A percentile compares a stretch with the other conserved stretches of the same genome.
phyloP scores from a whole-genome alignment of 2,329 filamentous ascomycete species.

The Pseudogymnoascus sp. region DNA sequence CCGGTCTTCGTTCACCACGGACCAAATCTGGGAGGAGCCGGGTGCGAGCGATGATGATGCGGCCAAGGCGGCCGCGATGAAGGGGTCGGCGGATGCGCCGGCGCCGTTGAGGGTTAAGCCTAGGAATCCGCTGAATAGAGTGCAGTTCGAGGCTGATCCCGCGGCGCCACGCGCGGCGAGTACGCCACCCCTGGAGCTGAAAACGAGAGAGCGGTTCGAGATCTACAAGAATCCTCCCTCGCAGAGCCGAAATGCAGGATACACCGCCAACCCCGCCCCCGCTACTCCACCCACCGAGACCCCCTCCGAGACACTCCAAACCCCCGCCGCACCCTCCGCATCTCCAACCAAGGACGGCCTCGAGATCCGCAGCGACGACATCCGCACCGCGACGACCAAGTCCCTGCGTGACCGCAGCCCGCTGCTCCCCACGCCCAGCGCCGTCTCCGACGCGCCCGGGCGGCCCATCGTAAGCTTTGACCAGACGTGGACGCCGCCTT shows the following conservation, averaged over 20 bases:
- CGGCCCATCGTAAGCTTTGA: slow-evolving; percentile 97
- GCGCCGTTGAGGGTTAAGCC: slow-evolving; percentile 48
- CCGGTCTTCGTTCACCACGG: slow-evolving; percentile 56
- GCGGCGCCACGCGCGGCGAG: slow-evolving; percentile 18
- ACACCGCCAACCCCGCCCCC: slow-evolving; percentile 54
- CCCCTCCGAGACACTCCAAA: slow-evolving; percentile 25
- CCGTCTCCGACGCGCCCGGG: slow-evolving; percentile 82
- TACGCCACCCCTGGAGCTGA: slow-evolving; percentile 34
- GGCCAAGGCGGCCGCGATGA: slow-evolving; percentile 20
- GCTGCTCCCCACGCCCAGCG: slow-evolving; percentile 78
- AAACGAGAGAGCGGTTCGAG: slow-evolving; percentile 46
- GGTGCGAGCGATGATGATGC: slow-evolving; percentile 34
- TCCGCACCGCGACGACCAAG: slow-evolving; percentile 85
- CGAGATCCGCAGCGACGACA: slow-evolving; percentile 79
- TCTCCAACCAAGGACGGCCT: slow-evolving; percentile 57
- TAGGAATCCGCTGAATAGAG: slow-evolving; percentile 56
- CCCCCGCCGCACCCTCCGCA: slow-evolving; percentile 17
- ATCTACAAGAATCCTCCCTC: slow-evolving; percentile 78
- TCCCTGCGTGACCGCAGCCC: slow-evolving; percentile 75
- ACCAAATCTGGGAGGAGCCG: slow-evolving; percentile 86
- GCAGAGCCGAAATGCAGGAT: slow-evolving; percentile 73
- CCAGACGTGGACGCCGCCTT: slow-evolving; percentile 61
- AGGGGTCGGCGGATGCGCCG: slow-evolving; percentile 23
- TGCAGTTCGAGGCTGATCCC: slow-evolving; percentile 39
- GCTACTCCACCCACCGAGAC: slow-evolving; percentile 29